phyloP scores from a whole-genome alignment of 75 land plant genomes.

The Cryptomeria japonica region DNA sequence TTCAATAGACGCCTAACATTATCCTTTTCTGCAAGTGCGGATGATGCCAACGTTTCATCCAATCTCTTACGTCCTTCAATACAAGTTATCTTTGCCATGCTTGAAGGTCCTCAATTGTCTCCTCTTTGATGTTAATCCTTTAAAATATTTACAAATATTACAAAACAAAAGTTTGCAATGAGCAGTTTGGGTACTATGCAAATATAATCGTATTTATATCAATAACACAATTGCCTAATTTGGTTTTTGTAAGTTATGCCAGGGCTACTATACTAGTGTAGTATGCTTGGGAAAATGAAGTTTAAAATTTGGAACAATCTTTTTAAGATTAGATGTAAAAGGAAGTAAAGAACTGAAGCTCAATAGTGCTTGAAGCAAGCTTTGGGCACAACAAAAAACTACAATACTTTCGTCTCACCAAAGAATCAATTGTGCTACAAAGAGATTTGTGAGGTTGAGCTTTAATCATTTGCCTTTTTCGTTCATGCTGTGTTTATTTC shows the following conservation, averaged over 20 bases:
- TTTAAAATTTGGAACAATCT: not conserved
- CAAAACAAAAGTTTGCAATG: not conserved
- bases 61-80: constrained; percentile 36
- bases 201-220: not conserved
- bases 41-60: constrained; percentile 57
- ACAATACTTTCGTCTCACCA: not conserved
- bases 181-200: not conserved
- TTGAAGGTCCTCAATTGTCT: not conserved
- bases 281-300: not conserved
- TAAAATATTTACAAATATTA: not conserved
- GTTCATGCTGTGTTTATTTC: not conserved
- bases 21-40: constrained; percentile 48
- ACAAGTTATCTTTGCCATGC: not conserved
- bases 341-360: not conserved
- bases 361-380: not conserved
- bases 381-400: not conserved
- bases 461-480: not conserved
- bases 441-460: not conserved
- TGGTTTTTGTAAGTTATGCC: not conserved
- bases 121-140: not conserved
- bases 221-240: not conserved
- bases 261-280: not conserved
- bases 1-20: constrained; percentile 46
- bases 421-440: not conserved
- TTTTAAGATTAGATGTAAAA: not conserved